A percentile compares a stretch with the other conserved stretches of the same genome.
These are phyloP conservation scores for Insectozyma bohioensis DNA, from an alignment of 1,139 yeast species.

Conservation along the genomic window DNA sequence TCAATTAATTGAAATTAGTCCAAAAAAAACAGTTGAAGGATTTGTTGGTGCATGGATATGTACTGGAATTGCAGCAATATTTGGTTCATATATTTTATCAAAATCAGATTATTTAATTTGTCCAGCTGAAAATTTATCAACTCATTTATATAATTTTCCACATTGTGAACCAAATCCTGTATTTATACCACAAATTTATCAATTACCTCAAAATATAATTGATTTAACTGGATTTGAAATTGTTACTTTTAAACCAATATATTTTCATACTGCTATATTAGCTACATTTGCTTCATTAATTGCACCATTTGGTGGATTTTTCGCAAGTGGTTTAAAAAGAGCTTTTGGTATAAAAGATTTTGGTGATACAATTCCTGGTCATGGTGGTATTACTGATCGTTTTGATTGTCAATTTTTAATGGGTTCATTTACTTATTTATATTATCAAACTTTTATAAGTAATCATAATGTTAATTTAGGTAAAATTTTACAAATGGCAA, in stretches of 20 bases:
- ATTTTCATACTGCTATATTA: constrained; percentile 80
- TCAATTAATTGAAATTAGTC: constrained; percentile 88
- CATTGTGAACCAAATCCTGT: constrained; percentile 86
- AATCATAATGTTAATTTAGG: constrained; percentile 71
- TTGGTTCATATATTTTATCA: constrained; percentile 63
- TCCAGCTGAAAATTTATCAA: constrained; percentile 71
- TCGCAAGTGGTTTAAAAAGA: constrained; percentile 94
- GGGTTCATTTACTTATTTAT: constrained; percentile 93
- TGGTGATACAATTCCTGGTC: constrained; percentile 60
- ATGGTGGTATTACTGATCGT: constrained; percentile 97
- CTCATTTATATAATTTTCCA: constrained; percentile 47
- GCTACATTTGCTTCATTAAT: constrained; percentile 95
- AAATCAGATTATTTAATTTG: constrained; percentile 79
- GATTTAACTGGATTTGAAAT: constrained; percentile 35
- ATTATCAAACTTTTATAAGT: constrained; percentile 89
- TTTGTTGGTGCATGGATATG: constrained; percentile 97
- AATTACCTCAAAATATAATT: constrained; percentile 68
- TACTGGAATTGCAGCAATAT: constrained; percentile 72
- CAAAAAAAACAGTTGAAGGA: constrained; percentile 97
- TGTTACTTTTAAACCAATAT: constrained; percentile 76
- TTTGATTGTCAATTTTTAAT: constrained; percentile 96
- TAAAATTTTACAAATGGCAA: constrained; percentile 69
- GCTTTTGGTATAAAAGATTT: constrained; percentile 76
- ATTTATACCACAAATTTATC: constrained; percentile 75
- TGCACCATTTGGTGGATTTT: constrained; percentile 99